phyloP scores from a whole-genome alignment of 2,329 filamentous ascomycete species.

The Ceratocystis cacaofunesta region DNA sequence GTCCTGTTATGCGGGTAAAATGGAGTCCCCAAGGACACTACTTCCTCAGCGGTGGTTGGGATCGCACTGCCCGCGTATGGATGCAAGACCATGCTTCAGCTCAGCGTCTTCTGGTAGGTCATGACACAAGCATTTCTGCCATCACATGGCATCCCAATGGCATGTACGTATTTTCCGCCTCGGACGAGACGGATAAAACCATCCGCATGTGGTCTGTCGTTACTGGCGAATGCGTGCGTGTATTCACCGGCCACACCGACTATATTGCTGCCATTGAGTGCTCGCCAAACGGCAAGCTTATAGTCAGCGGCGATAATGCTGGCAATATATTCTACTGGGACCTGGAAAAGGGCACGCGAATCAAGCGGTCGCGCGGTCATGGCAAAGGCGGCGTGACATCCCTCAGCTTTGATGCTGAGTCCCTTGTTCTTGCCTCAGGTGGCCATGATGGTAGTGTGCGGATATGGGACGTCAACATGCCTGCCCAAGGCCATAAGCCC shows the following conservation, averaged over 20 bases:
- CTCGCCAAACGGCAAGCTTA: conserved; percentile 70
- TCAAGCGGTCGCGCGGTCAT: conserved; percentile 89
- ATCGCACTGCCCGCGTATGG: conserved; percentile 84
- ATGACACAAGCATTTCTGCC: conserved; percentile 83
- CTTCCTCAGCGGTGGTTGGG: conserved; percentile 74
- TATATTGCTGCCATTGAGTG: conserved; percentile 76
- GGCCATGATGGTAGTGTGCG: conserved; percentile 87
- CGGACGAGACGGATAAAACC: conserved; percentile 70
- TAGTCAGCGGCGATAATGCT: conserved; percentile 79
- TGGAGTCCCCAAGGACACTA: conserved; percentile 95
- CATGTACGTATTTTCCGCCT: conserved; percentile 83
- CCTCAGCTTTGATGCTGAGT: conserved; percentile 85
- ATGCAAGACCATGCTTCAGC: conserved; percentile 84
- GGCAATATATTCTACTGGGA: conserved; percentile 95
- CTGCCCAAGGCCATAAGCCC: conserved; percentile 49
- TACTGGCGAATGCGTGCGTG: conserved; percentile 71
- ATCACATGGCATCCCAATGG: conserved; percentile 93
- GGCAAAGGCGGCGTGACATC: conserved; percentile 89
- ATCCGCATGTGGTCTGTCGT: conserved; percentile 96
- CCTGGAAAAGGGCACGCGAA: conserved; percentile 64
- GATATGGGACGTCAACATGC: conserved; percentile 76
- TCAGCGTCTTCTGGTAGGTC: conserved; percentile 75
- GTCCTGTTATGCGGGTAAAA: conserved; percentile 71
- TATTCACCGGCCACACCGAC: conserved; percentile 84
- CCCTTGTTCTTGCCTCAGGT: conserved; percentile 74